These are phyloP conservation scores for Gaillardinia entomophila DNA, from an alignment of 805 yeast species.

Conservation along the genomic window DNA sequence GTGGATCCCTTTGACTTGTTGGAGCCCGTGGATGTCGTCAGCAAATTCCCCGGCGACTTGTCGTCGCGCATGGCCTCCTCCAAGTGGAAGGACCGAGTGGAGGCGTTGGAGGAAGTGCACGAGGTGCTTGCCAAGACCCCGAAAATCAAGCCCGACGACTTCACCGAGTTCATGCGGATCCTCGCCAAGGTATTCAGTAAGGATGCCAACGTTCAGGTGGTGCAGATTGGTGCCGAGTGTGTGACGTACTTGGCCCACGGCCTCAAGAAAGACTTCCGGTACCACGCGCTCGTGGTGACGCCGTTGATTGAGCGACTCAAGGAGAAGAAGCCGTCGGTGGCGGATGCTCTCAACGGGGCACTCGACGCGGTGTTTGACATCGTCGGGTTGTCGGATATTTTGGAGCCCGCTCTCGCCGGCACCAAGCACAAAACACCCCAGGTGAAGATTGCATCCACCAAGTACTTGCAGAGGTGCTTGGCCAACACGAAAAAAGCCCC, in stretches of 20 bases:
- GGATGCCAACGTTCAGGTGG: constrained; percentile 88
- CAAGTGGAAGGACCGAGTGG: constrained; percentile 92
- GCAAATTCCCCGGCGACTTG: constrained; percentile 62
- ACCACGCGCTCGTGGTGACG: constrained; percentile 45
- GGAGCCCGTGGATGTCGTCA: constrained; percentile 62
- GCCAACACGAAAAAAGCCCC: constrained; percentile 46
- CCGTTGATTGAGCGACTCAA: constrained; percentile 78
- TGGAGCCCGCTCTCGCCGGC: constrained; percentile 54
- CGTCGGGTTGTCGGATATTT: constrained; percentile 47
- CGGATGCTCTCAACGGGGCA: constrained; percentile 63
- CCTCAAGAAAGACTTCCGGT: constrained; percentile 51
- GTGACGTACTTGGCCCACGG: constrained; percentile 61
- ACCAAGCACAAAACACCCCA: constrained; percentile 81
- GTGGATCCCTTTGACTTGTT: constrained; percentile 68
- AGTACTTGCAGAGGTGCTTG: constrained; percentile 60
- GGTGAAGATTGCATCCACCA: constrained; percentile 65
- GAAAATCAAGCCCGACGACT: constrained; percentile 57
- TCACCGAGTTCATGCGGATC: constrained; percentile 51
- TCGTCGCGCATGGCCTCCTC: constrained; percentile 48
- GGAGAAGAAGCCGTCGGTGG: constrained; percentile 77
- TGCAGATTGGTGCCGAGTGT: constrained; percentile 68
- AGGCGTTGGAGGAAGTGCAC: constrained; percentile 61
- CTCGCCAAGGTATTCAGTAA: constrained; percentile 63
- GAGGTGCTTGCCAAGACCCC: constrained; percentile 48
- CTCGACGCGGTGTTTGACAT: constrained; percentile 56